Evolutionary conservation across 176 grass and related monocot genomes (phyloP).

Genomic region (Poa pratensis): DNA sequence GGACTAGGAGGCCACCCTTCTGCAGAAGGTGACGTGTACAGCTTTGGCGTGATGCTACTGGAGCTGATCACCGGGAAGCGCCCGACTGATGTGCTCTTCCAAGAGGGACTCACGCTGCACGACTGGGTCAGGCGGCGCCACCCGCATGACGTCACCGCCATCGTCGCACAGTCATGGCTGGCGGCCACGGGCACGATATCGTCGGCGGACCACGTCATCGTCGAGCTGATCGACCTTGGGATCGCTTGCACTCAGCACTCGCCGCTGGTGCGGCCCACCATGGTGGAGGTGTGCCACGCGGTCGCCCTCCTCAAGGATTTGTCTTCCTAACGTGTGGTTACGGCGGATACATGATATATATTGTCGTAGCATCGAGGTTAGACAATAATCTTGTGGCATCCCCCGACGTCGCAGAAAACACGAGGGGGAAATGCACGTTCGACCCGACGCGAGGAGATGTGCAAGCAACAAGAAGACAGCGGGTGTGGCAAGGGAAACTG

Average conservation of each 20-base stretch:
- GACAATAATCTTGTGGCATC: no score
- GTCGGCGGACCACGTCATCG: no score
- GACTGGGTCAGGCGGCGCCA: constrained; percentile 79
- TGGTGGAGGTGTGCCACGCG: constrained; percentile 72
- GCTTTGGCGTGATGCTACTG: constrained; percentile 82
- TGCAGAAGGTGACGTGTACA: constrained; percentile 87
- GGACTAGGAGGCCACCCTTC: constrained; percentile 81
- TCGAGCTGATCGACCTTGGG: constrained; percentile 73
- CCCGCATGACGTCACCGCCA: no score
- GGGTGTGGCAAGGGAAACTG: no score
- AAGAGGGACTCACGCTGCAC: constrained; percentile 82
- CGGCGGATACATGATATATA: no score
- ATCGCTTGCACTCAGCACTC: constrained; percentile 76
- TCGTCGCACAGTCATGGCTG: constrained; percentile 54
- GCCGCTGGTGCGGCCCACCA: constrained; percentile 61
- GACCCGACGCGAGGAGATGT: no score
- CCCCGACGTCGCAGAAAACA: no score
- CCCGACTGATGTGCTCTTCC: constrained; percentile 79
- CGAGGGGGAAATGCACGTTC: no score
- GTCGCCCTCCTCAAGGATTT: constrained; percentile 62
- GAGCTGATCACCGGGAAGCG: constrained; percentile 84
- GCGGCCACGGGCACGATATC: constrained; percentile 42
- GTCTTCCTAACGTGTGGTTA: no score
- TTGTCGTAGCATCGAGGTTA: no score
- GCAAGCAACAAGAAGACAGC: no score